These are phyloP conservation scores for Fraxinus platypoda DNA, from an alignment of 305 asterid genomes.

Conservation along the genomic window DNA sequence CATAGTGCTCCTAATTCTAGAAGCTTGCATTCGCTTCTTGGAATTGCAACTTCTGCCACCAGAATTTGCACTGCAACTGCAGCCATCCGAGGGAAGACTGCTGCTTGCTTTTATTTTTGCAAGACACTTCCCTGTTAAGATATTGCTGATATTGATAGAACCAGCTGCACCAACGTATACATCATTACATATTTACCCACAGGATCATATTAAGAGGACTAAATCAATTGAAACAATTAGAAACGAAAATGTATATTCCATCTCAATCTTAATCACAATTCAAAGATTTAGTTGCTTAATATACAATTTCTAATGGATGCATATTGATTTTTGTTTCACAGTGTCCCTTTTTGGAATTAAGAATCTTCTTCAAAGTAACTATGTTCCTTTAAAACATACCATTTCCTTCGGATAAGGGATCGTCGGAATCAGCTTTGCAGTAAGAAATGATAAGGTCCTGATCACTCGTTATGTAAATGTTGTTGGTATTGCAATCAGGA, in stretches of 20 bases:
- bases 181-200: background rate
- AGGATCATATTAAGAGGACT: background rate
- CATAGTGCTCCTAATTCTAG: constrained; percentile 61
- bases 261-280: background rate
- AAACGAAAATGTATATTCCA: background rate
- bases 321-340: background rate
- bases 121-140: constrained; percentile 88
- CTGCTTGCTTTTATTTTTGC: constrained; percentile 79
- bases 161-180: constrained; percentile 55
- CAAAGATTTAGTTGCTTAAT: background rate
- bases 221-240: background rate
- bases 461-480: constrained; percentile 92
- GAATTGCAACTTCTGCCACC: constrained; percentile 60
- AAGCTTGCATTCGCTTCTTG: constrained; percentile 44
- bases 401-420: constrained; percentile 69
- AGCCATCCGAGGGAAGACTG: constrained; percentile 47
- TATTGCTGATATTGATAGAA: constrained; percentile 86
- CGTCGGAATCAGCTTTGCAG: constrained; percentile 81
- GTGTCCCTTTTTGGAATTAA: background rate
- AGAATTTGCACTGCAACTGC: constrained; percentile 54
- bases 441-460: constrained; percentile 94
- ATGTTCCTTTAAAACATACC: constrained; percentile 43
- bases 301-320: background rate
- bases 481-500: constrained; percentile 97
- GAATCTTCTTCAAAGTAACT: background rate